Base-by-base conservation (phyloP, 2,329 filamentous ascomycete species). In the Daldinia sp. region DNA sequence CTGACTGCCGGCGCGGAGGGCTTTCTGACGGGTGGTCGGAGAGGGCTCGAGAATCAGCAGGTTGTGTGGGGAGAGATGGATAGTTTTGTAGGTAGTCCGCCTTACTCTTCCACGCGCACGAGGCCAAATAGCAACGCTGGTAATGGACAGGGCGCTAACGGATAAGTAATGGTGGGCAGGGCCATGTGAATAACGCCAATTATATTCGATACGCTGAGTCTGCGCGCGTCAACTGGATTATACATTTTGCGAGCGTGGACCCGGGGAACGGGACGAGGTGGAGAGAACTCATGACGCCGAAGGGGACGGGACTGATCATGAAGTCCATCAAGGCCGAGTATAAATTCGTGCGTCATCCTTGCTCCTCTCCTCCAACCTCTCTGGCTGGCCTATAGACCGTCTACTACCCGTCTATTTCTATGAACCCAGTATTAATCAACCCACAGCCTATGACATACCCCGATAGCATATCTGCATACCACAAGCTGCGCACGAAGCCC, bases 131-230 rank as follows among this genome's bases (percentile, higher is more conserved):
- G 15, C 8, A 9, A 50, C 8, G 15, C 23, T 19, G 25, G 17
- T 9, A 19, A 19, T 23, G 56, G 55, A 19, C 37, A 3, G 27
- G 5, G 19, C 19, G 11, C 39, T 45, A 5, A 45, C 21, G 13
- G 21, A 45, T 21, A 45, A 45, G 39, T 45, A 27, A 45, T 4
- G 13, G 6, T n/a, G 21, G 19, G 32, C 41, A 74, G 72, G 68
- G 88, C 49, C 93, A 97, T 76, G 90, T 97, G 49, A 97, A 96
- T 75, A 96, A 96, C 71, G 88, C 94, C 65, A 87, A 86, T 68
- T 96, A 96, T 76, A 88, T 91, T 70, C 86, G 90, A 64, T 96
- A 92, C 75, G 93, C 93, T 32, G 94, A 97, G 76, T 89, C 90
- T 4, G 89, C 88, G 3, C 85, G 94, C 32, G 85, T 94, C 29